Conservation (phyloP, 106 monocot genomes). For the Dioscorea zingiberensis region DNA sequence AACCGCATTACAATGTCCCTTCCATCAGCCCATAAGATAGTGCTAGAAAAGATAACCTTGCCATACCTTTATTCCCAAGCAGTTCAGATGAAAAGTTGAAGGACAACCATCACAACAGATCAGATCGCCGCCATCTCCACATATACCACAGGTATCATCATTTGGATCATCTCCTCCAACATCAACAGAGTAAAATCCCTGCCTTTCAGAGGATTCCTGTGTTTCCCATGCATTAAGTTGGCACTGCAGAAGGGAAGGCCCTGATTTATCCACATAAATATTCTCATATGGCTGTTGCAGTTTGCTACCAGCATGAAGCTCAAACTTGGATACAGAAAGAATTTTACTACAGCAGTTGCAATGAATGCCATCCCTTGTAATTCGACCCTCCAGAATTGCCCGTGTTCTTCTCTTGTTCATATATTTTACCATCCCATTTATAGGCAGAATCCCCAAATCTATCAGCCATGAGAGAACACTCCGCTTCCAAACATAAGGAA, state of each 20-base stretch:
- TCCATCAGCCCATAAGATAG: background rate
- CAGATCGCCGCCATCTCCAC: slow-evolving; percentile 90
- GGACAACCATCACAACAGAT: slow-evolving; percentile 87
- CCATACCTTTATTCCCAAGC: slow-evolving; percentile 74
- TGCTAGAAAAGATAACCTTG: background rate
- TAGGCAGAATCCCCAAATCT: slow-evolving; percentile 45
- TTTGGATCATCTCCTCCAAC: slow-evolving; percentile 54
- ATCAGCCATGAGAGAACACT: slow-evolving; percentile 80
- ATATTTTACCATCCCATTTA: slow-evolving; percentile 64
- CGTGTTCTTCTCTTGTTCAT: slow-evolving; percentile 33
- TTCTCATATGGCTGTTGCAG: slow-evolving; percentile 50
- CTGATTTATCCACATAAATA: slow-evolving; percentile 43
- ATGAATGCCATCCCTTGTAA: slow-evolving; percentile 74
- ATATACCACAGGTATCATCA: slow-evolving; percentile 91
- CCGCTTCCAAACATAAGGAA: slow-evolving; percentile 55
- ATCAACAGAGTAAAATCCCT: slow-evolving; percentile 33
- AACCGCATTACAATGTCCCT: no score
- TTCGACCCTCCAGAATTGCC: slow-evolving; percentile 37
- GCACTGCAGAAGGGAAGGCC: slow-evolving; percentile 54
- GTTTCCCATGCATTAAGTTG: slow-evolving; percentile 66
- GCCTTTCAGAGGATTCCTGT: slow-evolving; percentile 30
- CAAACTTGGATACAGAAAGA: slow-evolving; percentile 56
- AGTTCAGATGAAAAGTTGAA: slow-evolving; percentile 74
- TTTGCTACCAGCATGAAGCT: slow-evolving; percentile 87
- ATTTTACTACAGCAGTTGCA: slow-evolving; percentile 77